Evolutionary conservation across 208 protist genomes (phyloP), one percentile per base, ranked within the genome.

Genomic region (Trypanosoma scelopori): DNA sequence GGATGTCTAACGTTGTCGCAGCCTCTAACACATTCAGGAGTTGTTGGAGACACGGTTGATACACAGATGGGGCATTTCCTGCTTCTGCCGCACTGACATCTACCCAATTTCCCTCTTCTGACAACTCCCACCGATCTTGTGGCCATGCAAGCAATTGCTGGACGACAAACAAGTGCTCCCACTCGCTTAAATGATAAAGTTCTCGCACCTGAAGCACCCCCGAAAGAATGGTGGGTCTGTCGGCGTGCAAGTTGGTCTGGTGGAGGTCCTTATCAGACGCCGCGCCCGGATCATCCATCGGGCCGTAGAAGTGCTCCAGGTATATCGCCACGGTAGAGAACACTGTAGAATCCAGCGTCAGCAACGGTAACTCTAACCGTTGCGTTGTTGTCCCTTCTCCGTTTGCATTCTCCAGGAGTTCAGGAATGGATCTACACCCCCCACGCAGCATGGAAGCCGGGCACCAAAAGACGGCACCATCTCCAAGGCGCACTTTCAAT

Each of bases 311-410:
- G 74, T 89, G 82, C 59, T 93, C 87, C 71, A 84, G 47, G 64
- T 89, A 93, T 13, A 83, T 43, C 23, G 82, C 79, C 5, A 91
- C 69, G 47, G 71, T 76, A 50, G 82, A 56, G 65, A 93, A 93
- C 12, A 69, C 52, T 1, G 35, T 41, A 5, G 45, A 22, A 28
- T 63, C 32, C 5, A 93, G 16, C 30, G 79, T 80, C 13, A 78
- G 71, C 0, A 90, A 72, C 3, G 76, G 79, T 16, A 88, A 12
- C 30, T 69, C 59, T 18, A 71, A 5, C 9, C 39, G 9, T 25
- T 18, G 27, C 42, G 18, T 15, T 18, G 51, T 25, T 9, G 22
- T 55, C 42, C 35, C 27, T 32, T 59, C 30, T 22, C 63, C 64
- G 9, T 76, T 57, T 1, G 46, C 48, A 18, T 81, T 69, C 13